These are phyloP conservation scores for Forsythia viridissima DNA, from an alignment of 257 asterid species.

Conservation along the genomic window DNA sequence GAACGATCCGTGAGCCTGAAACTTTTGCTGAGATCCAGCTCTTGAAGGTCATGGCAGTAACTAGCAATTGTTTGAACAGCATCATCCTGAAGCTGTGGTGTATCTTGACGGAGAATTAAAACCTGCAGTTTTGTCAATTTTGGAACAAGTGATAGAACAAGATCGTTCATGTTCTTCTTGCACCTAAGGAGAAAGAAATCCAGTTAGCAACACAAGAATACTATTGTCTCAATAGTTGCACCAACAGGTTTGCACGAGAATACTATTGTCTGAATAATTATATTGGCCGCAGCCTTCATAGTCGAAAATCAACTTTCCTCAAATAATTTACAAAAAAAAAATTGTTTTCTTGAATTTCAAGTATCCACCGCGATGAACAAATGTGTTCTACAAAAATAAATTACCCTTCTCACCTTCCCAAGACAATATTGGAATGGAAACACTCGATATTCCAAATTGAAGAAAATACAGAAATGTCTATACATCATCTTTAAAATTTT, in stretches of 20 bases:
- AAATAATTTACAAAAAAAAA: not conserved
- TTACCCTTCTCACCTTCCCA: not conserved
- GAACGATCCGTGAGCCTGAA: conserved; percentile 78
- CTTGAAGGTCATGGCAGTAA: conserved; percentile 73
- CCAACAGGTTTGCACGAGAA: not conserved
- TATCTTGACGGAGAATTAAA: conserved; percentile 73
- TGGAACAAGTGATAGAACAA: conserved; percentile 70
- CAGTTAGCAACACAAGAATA: not conserved
- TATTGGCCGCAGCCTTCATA: not conserved
- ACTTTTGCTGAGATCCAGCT: conserved; percentile 93
- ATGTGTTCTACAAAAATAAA: not conserved
- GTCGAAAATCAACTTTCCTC: not conserved
- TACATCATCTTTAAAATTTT: not conserved
- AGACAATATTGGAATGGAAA: not conserved
- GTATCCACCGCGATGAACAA: not conserved
- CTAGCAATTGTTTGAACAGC: conserved; percentile 68
- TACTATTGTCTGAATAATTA: not conserved
- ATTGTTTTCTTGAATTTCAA: not conserved
- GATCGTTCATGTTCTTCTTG: conserved; percentile 83
- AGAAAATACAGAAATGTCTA: not conserved
- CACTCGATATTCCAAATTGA: not conserved
- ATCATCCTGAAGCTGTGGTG: conserved; percentile 78
- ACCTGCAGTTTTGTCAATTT: conserved; percentile 74
- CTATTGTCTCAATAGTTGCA: not conserved
- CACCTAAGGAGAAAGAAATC: conserved; percentile 55